Conservation (phyloP, 108 stramenopile species). For the Heterococcus sp. region DNA sequence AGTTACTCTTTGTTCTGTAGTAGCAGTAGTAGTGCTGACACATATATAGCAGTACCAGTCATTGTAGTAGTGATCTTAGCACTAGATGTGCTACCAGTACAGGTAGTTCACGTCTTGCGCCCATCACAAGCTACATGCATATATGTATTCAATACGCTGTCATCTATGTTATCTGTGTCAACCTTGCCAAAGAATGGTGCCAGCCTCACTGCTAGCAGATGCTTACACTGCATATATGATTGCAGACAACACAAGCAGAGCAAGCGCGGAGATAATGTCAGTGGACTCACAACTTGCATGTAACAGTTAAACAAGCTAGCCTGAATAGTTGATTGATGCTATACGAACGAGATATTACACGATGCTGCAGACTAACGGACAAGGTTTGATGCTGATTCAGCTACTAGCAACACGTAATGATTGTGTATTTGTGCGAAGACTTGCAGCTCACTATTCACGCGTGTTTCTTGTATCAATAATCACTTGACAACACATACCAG, state of each 20-base stretch:
- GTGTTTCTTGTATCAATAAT: neutral
- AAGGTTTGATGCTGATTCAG: too few species aligned
- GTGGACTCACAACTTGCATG: too few species aligned
- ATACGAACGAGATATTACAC: too few species aligned
- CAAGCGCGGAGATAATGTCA: too few species aligned
- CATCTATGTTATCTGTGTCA: neutral
- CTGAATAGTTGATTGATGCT: too few species aligned
- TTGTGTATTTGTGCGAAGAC: too few species aligned
- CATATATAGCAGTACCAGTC: neutral
- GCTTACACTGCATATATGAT: neutral
- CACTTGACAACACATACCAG: neutral
- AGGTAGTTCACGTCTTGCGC: neutral
- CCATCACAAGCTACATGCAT: neutral
- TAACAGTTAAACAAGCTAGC: too few species aligned
- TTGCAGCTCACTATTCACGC: too few species aligned
- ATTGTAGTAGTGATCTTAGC: neutral
- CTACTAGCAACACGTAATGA: neutral
- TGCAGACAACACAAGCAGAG: too few species aligned
- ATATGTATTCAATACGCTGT: neutral
- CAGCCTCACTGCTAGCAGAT: neutral
- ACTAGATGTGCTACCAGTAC: neutral
- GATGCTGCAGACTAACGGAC: too few species aligned
- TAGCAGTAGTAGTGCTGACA: neutral
- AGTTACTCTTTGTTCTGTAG: too few species aligned
- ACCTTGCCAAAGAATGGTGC: neutral